Evolutionary conservation across 305 asterid genomes (phyloP), one percentile per base, ranked within the genome.

Genomic region (Striga hermonthica): DNA sequence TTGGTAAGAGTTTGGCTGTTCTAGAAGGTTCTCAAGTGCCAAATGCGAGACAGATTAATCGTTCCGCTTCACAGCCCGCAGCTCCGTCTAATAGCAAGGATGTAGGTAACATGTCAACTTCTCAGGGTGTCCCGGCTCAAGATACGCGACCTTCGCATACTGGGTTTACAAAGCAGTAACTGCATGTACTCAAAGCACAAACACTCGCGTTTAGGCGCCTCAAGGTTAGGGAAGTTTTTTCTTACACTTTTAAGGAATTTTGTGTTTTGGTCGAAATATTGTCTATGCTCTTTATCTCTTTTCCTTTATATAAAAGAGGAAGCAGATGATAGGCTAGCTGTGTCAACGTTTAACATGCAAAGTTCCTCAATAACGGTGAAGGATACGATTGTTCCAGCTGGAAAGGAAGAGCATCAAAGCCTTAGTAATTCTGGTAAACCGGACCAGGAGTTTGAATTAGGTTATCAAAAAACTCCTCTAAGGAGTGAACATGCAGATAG

Each of bases 191-290:
- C 68, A 92, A 92, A 81, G 98, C 97, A 49, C 98, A 92, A 67
- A 92, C 90, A 78, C 97, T 90, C 68, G 97, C 96, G 52, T 92
- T 92, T 79, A 84, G 97, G 81, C 97, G 98, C 66, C 64, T 92
- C 47, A 92, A 92, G 98, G 98, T 92, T 70, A 68, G 88, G 59
- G 40, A 44, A 59, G n/a, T n/a, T 57, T 67, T 66, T 61, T 16
- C 16, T 11, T 6, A 39, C 58, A 47, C 61, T 28, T n/a, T 64
- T 55, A 50, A 52, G 65, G 37, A 56, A 50, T 64, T 72, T 57
- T 64, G 57, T 63, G n/a, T n/a, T n/a, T 66, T 72, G 61, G 70
- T 37, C 41, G 52, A 54, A 9, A 39, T 70, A 11, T 60, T 50
- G 41, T 7, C 15, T 50, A 14, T 6, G 60, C 52, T 66, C 49